Base-by-base conservation (phyloP, 441 rosid species). In the Pelargonium fulgidum region DNA sequence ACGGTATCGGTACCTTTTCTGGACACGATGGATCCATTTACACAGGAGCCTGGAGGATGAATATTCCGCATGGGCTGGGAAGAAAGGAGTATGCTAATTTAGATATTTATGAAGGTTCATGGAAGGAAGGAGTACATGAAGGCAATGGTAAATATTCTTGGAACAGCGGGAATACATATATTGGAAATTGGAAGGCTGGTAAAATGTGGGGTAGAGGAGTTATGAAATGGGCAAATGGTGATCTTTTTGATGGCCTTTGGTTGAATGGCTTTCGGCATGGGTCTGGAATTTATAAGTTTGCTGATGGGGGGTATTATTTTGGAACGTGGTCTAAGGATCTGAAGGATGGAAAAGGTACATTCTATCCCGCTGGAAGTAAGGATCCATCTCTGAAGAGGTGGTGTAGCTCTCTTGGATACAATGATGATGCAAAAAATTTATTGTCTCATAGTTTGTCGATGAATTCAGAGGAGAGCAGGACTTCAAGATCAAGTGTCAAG, bases 191-290 rank as follows among this genome's bases (percentile, higher is more conserved):
- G 97, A 94, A 85, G 83, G 82, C 71, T 26, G 93, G 99, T 70
- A 84, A 76, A 82, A 87, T 94, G 97, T 78, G 79, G 72, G 99
- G 97, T 7, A 85, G 89, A 84, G 99, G 99, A 62, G 83, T 89
- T 65, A 92, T 94, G 97, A 88, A 85, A 77, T 94, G 99, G 99
- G 83, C 24, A 36, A 89, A 84, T 61, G 94, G 99, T 48, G 99
- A 94, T 80, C 67, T 85, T 24, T 94, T 77, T 61, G 83, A 90
- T 36, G 99, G 99, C 13, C 78, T 76, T 82, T 94, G 99, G 99
- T 70, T 76, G 70, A 90, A 92, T 79, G 97, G 94, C 17, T 70
- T 81, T 50, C 83, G 88, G 74, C 88, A 94, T 70, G 97, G 97
- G 47, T 88, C 92, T 33, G 97, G 99, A 52, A 79, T 90, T 76